phyloP scores from a whole-genome alignment of 306 rosid genomes.

The Cicer cuneatum region DNA sequence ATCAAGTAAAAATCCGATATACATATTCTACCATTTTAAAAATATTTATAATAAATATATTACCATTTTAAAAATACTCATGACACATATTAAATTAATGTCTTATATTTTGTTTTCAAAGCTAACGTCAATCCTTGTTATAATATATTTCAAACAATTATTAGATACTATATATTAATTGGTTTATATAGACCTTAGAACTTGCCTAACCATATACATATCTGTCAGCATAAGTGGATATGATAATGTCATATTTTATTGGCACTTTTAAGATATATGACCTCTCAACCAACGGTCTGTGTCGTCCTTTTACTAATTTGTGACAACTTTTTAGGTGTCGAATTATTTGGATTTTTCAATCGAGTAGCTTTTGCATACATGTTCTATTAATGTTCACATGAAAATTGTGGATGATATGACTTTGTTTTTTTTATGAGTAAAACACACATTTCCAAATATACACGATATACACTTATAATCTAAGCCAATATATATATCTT shows the following conservation, averaged over 20 bases:
- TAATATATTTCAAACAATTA: too few species aligned
- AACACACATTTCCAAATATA: background rate
- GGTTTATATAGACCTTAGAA: too few species aligned
- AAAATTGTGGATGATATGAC: constrained; percentile 56
- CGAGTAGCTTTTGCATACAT: constrained; percentile 23
- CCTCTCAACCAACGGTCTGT: constrained; percentile 58
- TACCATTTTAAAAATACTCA: too few species aligned
- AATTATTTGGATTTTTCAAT: constrained; percentile 50
- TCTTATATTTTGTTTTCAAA: too few species aligned
- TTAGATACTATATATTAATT: too few species aligned
- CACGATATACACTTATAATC: background rate
- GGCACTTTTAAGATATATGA: constrained; percentile 60
- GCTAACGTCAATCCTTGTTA: too few species aligned
- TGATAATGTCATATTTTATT: constrained; percentile 52
- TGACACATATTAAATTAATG: too few species aligned
- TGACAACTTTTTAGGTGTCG: constrained; percentile 57
- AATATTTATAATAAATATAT: too few species aligned
- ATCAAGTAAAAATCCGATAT: too few species aligned
- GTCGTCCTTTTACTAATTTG: constrained; percentile 54
- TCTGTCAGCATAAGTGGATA: constrained; percentile 35
- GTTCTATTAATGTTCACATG: constrained; percentile 47
- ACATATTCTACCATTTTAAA: too few species aligned
- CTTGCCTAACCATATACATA: background rate
- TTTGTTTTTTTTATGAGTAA: constrained; percentile 34
- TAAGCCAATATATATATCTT: too few species aligned